These are phyloP conservation scores for Leptodontidium sp. DNA, from an alignment of 2,329 filamentous ascomycete species.

Conservation along the genomic window DNA sequence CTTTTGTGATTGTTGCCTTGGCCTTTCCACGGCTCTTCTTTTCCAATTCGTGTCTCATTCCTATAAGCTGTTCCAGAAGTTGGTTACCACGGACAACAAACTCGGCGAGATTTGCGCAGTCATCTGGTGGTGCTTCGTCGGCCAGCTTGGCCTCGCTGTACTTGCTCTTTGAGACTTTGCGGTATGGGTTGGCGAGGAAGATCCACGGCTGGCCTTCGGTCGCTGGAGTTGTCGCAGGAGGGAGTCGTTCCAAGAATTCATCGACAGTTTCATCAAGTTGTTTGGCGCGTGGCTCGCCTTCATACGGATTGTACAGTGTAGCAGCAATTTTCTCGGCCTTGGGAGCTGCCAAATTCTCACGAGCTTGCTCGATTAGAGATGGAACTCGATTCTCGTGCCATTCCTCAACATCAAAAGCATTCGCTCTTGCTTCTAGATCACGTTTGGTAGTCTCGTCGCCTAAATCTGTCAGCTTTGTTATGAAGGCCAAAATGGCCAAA, in stretches of 20 bases:
- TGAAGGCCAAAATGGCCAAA: not conserved
- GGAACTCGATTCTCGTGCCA: slow-evolving; percentile 56
- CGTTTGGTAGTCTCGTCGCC: slow-evolving; percentile 61
- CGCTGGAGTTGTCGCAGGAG: slow-evolving; percentile 66
- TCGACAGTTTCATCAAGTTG: slow-evolving; percentile 69
- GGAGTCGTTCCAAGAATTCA: slow-evolving; percentile 73
- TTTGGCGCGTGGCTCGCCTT: slow-evolving; percentile 61
- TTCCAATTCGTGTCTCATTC: slow-evolving; percentile 57
- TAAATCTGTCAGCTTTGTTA: slow-evolving; percentile 46
- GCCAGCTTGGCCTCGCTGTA: slow-evolving; percentile 43
- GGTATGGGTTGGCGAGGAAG: slow-evolving; percentile 72
- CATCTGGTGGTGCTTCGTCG: slow-evolving; percentile 39
- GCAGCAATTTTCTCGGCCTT: slow-evolving; percentile 24
- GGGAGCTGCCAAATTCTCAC: slow-evolving; percentile 35
- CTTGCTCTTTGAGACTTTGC: slow-evolving; percentile 29
- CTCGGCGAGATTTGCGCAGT: slow-evolving; percentile 33
- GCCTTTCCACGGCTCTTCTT: slow-evolving; percentile 48
- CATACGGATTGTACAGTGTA: slow-evolving; percentile 64
- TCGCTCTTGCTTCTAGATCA: slow-evolving; percentile 58
- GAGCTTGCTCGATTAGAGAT: slow-evolving; percentile 48
- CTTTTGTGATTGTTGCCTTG: slow-evolving; percentile 34
- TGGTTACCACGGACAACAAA: slow-evolving; percentile 37
- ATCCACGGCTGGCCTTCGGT: slow-evolving; percentile 69
- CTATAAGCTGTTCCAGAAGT: slow-evolving; percentile 46
- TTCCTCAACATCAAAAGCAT: slow-evolving; percentile 56